A percentile compares a stretch with the other conserved stretches of the same genome.
These are phyloP conservation scores for Yarrowia galli DNA, from an alignment of 1,139 yeast species.

Conservation along the genomic window DNA sequence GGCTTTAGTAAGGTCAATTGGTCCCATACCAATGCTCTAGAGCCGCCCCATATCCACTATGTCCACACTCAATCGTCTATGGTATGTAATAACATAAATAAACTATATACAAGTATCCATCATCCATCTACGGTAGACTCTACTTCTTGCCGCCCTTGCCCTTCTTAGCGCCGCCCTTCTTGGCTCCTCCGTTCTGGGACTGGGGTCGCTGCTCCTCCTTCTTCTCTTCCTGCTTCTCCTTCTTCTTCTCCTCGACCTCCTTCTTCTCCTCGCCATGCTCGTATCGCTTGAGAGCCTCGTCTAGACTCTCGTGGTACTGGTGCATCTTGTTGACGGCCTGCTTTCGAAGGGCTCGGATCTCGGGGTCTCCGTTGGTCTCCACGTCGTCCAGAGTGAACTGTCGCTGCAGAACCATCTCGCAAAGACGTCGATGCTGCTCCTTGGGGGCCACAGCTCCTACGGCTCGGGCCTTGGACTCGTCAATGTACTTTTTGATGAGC, in stretches of 20 bases:
- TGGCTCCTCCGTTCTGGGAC: neutral
- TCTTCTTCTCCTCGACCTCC: slow-evolving; percentile 9
- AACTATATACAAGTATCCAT: slow-evolving; percentile 14
- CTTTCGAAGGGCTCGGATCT: slow-evolving; percentile 51
- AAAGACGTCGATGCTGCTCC: slow-evolving; percentile 51
- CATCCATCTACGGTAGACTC: neutral
- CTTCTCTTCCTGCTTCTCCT: slow-evolving; percentile 9
- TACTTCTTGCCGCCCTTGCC: slow-evolving; percentile 20
- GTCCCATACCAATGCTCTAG: too few relatives aligned
- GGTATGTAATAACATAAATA: slow-evolving; percentile 12
- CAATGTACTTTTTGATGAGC: slow-evolving; percentile 46
- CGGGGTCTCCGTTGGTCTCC: slow-evolving; percentile 51
- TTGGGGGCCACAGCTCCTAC: slow-evolving; percentile 45
- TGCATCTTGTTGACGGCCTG: slow-evolving; percentile 53
- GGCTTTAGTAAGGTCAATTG: too few relatives aligned
- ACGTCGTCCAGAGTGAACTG: slow-evolving; percentile 53
- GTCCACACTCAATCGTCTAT: neutral
- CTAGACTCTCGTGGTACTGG: slow-evolving; percentile 49
- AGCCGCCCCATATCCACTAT: too few relatives aligned
- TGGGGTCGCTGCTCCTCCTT: neutral
- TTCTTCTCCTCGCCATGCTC: slow-evolving; percentile 5
- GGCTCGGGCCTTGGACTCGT: slow-evolving; percentile 42
- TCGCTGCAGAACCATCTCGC: slow-evolving; percentile 53
- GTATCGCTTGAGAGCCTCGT: slow-evolving; percentile 44
- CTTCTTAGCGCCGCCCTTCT: slow-evolving; percentile 9